Conservation (phyloP, 768 basidiomycete species). For the Boletus barrowsii region DNA sequence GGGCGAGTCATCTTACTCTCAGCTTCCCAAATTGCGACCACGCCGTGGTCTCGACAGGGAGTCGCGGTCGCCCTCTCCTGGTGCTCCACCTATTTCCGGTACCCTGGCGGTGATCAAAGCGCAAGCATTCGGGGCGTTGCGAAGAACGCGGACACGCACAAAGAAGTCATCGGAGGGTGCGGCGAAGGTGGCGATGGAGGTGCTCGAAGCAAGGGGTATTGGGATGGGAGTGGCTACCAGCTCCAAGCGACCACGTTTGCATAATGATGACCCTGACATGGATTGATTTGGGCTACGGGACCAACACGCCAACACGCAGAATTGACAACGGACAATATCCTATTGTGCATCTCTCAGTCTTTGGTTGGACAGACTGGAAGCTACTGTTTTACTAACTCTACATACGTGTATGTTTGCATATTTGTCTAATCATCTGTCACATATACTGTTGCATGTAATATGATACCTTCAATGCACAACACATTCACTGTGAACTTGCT, state of each 20-base stretch:
- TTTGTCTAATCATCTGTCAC: slow-evolving; percentile 30
- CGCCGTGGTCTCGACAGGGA: slow-evolving; percentile 48
- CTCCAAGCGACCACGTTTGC: slow-evolving; percentile 45
- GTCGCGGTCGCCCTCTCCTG: slow-evolving; percentile 47
- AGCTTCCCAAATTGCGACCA: slow-evolving; percentile 42
- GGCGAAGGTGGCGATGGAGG: slow-evolving; percentile 73
- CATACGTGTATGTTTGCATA: slow-evolving; percentile 28
- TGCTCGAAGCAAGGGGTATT: slow-evolving; percentile 78
- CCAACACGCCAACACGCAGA: slow-evolving; percentile 14
- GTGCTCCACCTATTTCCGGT: slow-evolving; percentile 56
- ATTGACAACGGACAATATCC: slow-evolving; percentile 26
- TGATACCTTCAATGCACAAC: slow-evolving; percentile 34
- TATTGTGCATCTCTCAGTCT: slow-evolving; percentile 27
- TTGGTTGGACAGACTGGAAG: slow-evolving; percentile 23
- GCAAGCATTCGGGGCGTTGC: slow-evolving; percentile 82
- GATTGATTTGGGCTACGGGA: slow-evolving; percentile 19
- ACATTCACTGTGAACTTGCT: slow-evolving; percentile 11
- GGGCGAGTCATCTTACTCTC: slow-evolving; percentile 47
- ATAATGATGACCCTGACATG: slow-evolving; percentile 50
- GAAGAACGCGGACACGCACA: slow-evolving; percentile 70
- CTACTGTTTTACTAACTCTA: slow-evolving; percentile 33
- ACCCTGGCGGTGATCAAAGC: slow-evolving; percentile 90
- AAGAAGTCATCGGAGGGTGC: slow-evolving; percentile 72
- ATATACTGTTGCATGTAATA: slow-evolving; percentile 39
- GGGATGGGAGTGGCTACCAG: slow-evolving; percentile 43